Evolutionary conservation across 805 yeast genomes (phyloP).

Genomic region (Wickerhamiella australiensis): DNA sequence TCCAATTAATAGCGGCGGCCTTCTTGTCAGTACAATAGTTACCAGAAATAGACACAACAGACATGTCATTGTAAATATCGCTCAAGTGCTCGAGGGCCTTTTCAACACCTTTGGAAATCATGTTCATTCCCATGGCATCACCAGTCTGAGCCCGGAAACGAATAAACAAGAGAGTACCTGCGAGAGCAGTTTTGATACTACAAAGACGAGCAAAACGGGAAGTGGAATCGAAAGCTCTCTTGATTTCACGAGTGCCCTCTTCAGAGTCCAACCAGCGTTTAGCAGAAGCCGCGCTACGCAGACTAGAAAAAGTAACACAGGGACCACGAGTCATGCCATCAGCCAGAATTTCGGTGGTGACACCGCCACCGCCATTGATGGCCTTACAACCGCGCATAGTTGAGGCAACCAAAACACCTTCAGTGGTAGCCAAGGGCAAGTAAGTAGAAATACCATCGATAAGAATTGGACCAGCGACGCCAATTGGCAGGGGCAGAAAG

Average conservation of each 20-base stretch:
- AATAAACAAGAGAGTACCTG: conserved; percentile 78
- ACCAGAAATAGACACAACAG: conserved; percentile 83
- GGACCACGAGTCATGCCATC: conserved; percentile 99
- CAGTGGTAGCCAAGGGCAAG: conserved; percentile 98
- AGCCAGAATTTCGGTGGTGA: conserved; percentile 73
- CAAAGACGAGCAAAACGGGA: conserved; percentile 94
- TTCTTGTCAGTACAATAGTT: conserved; percentile 96
- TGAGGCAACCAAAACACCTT: conserved; percentile 96
- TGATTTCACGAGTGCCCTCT: conserved; percentile 73
- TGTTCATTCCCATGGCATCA: conserved; percentile 99
- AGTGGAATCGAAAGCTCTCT: conserved; percentile 88
- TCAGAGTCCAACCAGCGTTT: conserved; percentile 92
- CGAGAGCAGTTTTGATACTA: conserved; percentile 82
- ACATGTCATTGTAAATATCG: conserved; percentile 88
- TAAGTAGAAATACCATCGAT: conserved; percentile 82
- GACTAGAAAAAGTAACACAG: conserved; percentile 76
- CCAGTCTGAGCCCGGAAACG: conserved; percentile 98
- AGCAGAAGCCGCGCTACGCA: conserved; percentile 84
- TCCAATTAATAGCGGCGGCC: conserved; percentile 98
- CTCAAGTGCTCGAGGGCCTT: conserved; percentile 71
- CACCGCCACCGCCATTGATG: conserved; percentile 95
- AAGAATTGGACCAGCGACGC: conserved; percentile 92
- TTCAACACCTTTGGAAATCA: conserved; percentile 98
- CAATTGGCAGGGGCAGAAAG: conserved; percentile 90
- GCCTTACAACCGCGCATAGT: conserved; percentile 99